A percentile compares a stretch with the other conserved stretches of the same genome.
These are phyloP conservation scores for Caryopteris hybrid DNA, from an alignment of 305 asterid species.

Conservation along the genomic window DNA sequence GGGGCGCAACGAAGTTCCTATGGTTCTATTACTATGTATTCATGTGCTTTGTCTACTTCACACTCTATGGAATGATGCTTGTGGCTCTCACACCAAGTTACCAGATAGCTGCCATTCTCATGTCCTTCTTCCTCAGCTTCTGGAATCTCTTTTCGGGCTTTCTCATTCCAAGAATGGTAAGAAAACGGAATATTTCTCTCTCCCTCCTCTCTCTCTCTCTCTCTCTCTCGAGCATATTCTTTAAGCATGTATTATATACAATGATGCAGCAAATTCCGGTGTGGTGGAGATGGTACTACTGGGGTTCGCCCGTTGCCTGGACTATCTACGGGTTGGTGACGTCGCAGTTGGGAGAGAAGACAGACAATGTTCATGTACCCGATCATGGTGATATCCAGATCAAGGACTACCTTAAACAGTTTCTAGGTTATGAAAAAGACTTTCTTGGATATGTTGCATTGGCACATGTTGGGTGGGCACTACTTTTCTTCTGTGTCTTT, in stretches of 20 bases:
- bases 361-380: slow-evolving; percentile 26
- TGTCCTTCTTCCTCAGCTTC: slow-evolving; percentile 37
- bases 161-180: slow-evolving; percentile 39
- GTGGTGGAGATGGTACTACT: slow-evolving; percentile 46
- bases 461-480: slow-evolving; percentile 66
- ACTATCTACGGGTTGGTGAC: slow-evolving; percentile 36
- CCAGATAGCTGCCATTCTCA: slow-evolving; percentile 33
- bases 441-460: slow-evolving; percentile 51
- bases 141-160: slow-evolving; percentile 42
- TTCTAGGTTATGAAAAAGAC: slow-evolving; percentile 31
- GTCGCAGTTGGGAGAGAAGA: slow-evolving; percentile 32
- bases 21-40: slow-evolving; percentile 38
- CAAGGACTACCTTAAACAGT: slow-evolving; percentile 21
- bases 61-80: slow-evolving; percentile 37
- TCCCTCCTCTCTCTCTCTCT: background rate
- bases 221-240: background rate
- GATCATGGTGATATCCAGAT: slow-evolving; percentile 27
- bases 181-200: background rate
- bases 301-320: slow-evolving; percentile 39
- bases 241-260: background rate
- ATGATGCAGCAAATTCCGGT: slow-evolving; percentile 30
- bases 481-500: slow-evolving; percentile 53
- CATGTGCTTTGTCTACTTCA: slow-evolving; percentile 38
- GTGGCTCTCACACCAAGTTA: slow-evolving; percentile 38
- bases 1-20: slow-evolving; percentile 29